phyloP scores from a whole-genome alignment of 2,329 filamentous ascomycete species.

The Diplodia intermedia region DNA sequence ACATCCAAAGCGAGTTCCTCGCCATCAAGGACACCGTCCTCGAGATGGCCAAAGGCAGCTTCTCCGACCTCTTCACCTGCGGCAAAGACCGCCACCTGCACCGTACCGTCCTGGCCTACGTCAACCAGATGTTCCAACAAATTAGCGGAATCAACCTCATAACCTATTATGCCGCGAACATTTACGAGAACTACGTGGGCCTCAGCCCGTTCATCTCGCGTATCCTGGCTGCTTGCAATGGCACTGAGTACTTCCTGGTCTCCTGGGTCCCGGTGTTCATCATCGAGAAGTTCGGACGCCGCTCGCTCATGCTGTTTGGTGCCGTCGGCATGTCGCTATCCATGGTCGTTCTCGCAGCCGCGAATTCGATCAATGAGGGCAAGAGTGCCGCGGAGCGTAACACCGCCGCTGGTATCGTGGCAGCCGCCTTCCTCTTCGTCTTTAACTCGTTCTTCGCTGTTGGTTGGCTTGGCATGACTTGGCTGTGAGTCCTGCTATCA shows the following conservation, averaged over 20 bases:
- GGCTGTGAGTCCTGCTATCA: constrained; percentile 34
- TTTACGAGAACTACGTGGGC: constrained; percentile 53
- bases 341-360: constrained; percentile 46
- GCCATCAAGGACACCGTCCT: constrained; percentile 49
- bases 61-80: constrained; percentile 66
- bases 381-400: constrained; percentile 29
- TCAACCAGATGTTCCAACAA: constrained; percentile 64
- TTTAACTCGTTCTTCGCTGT: constrained; percentile 92
- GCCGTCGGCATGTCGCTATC: constrained; percentile 46
- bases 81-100: constrained; percentile 63
- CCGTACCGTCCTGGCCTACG: constrained; percentile 62
- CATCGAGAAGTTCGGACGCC: constrained; percentile 50
- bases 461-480: constrained; percentile 80
- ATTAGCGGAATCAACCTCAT: constrained; percentile 47
- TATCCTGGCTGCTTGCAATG: constrained; percentile 50
- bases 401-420: constrained; percentile 34
- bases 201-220: constrained; percentile 46
- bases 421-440: constrained; percentile 85
- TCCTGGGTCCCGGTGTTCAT: constrained; percentile 53
- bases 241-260: constrained; percentile 51
- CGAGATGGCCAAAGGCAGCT: constrained; percentile 55
- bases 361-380: constrained; percentile 40
- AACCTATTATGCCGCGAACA: constrained; percentile 44
- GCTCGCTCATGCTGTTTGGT: constrained; percentile 49
- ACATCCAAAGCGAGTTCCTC: constrained; percentile 46